Base-by-base conservation (phyloP, 148 eudicot genomes). In the Gaultheria prostrata region DNA sequence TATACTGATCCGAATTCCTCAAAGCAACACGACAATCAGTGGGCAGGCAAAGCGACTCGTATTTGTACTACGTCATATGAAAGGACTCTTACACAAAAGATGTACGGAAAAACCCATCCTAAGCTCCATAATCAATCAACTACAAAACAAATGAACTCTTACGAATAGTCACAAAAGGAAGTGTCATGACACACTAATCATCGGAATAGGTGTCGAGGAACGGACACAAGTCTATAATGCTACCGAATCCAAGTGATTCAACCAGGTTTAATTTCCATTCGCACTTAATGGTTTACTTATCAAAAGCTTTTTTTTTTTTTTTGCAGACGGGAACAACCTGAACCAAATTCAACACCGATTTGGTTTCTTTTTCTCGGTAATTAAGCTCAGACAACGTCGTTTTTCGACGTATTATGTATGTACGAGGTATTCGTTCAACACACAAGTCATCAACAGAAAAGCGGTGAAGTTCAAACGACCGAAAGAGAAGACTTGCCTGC, bases 401-500 rank as follows among this genome's bases (percentile, higher is more conserved):
- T 39, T 3, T 4, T 39, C 43, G 43, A 39, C 43, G 43, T 39
- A 39, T 39, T 39, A 39, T 39, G 43, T 39, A 39, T 6, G 43
- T 39, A 39, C 43, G 43, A 39, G 43, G 3, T 39, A 39, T 39
- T 39, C 43, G 43, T 39, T 39, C 43, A 4, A 39, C 43, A 39
- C 43, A 39, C 43, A 20, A 57, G 65, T 57, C 24, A 57, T 57
- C 24, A 57, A 20, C 57, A 57, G 43, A 39, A 39, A 3, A 39
- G 43, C 13, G 53, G 53, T 50, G 14, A 50, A 50, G 53, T 50
- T 50, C 20, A 15, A 56, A 18, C 15, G 61, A 56, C 21, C 0
- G n/a, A 15, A 8, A 30, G 43, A 28, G 61, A 20, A 74, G 32
- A 57, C 83, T 28, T 84, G 76, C 89, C 82, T 78, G 54, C 82